Evolutionary conservation across 2,329 filamentous ascomycete genomes (phyloP).

Genomic region (Sclerotinia subarctica): DNA sequence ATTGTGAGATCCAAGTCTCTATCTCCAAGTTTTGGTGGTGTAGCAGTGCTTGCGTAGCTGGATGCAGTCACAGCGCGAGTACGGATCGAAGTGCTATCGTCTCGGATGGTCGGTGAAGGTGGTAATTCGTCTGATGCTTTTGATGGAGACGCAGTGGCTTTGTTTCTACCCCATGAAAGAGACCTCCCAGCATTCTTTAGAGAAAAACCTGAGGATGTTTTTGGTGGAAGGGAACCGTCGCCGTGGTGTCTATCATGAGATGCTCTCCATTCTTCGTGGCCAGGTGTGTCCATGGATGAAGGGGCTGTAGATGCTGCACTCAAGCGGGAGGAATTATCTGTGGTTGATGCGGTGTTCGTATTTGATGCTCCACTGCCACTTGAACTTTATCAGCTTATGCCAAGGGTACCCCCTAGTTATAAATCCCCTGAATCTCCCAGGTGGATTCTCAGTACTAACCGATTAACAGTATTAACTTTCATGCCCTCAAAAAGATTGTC

Average conservation of each 20-base stretch:
- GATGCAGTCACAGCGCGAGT: conserved; percentile 36
- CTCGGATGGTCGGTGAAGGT: conserved; percentile 29
- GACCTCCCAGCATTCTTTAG: conserved; percentile 37
- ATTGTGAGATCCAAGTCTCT: conserved; percentile 36
- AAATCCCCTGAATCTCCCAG: background rate
- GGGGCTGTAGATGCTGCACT: conserved; percentile 39
- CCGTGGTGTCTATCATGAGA: conserved; percentile 36
- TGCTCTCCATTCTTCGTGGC: conserved; percentile 35
- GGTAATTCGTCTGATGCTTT: conserved; percentile 27
- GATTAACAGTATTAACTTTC: conserved; percentile 33
- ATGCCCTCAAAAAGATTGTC: conserved; percentile 39
- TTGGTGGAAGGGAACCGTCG: conserved; percentile 36
- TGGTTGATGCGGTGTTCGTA: conserved; percentile 38
- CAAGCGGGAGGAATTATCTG: conserved; percentile 39
- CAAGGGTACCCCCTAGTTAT: conserved; percentile 25
- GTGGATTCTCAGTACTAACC: conserved; percentile 33
- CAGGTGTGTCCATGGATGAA: conserved; percentile 36
- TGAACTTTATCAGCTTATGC: conserved; percentile 23
- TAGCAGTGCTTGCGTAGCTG: conserved; percentile 39
- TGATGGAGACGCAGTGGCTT: conserved; percentile 28
- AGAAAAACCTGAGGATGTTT: conserved; percentile 34
- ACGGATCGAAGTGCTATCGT: conserved; percentile 29
- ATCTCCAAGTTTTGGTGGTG: conserved; percentile 36
- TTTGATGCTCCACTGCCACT: conserved; percentile 40
- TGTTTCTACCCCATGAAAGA: conserved; percentile 39